A percentile compares a stretch with the other conserved stretches of the same genome.
These are phyloP conservation scores for Diplocarpon rosae DNA, from an alignment of 2,329 filamentous ascomycete species.

Conservation along the genomic window DNA sequence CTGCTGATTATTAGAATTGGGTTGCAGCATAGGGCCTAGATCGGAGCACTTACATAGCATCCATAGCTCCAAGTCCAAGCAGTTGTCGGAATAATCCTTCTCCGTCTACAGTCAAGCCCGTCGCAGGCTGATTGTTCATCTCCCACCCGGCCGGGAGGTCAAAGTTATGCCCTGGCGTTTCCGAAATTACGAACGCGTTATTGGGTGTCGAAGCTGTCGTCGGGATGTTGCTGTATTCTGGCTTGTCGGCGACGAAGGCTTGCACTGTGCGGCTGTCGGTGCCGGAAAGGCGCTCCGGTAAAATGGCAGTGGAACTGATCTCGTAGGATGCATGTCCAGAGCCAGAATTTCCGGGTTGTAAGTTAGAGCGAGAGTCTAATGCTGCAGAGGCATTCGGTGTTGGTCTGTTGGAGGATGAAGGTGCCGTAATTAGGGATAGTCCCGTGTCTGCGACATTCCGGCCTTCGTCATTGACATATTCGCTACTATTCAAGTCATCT, in stretches of 20 bases:
- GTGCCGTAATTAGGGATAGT: slow-evolving; percentile 18
- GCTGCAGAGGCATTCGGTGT: slow-evolving; percentile 48
- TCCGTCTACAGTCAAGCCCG: slow-evolving; percentile 42
- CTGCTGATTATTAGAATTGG: slow-evolving; percentile 10
- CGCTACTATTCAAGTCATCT: slow-evolving; percentile 22
- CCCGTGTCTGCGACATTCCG: slow-evolving; percentile 28
- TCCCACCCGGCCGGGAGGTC: slow-evolving; percentile 35
- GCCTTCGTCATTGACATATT: slow-evolving; percentile 34
- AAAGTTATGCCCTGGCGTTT: slow-evolving; percentile 32
- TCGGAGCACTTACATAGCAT: slow-evolving; percentile 40
- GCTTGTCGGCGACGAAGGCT: slow-evolving; percentile 17
- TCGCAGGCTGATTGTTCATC: slow-evolving; percentile 28
- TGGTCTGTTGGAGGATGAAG: slow-evolving; percentile 37
- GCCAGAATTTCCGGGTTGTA: slow-evolving; percentile 20
- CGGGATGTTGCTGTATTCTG: slow-evolving; percentile 15
- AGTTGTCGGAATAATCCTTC: slow-evolving; percentile 46
- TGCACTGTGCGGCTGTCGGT: slow-evolving; percentile 29
- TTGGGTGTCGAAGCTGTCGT: slow-evolving; percentile 18
- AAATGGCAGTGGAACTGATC: slow-evolving; percentile 37
- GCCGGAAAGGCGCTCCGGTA: slow-evolving; percentile 6
- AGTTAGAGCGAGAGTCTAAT: slow-evolving; percentile 30
- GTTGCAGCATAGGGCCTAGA: background rate
- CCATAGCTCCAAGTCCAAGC: slow-evolving; percentile 49
- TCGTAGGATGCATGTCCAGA: slow-evolving; percentile 39
- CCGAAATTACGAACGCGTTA: slow-evolving; percentile 32